Evolutionary conservation across 2,329 filamentous ascomycete genomes (phyloP).

Genomic region (Calonectria montana): DNA sequence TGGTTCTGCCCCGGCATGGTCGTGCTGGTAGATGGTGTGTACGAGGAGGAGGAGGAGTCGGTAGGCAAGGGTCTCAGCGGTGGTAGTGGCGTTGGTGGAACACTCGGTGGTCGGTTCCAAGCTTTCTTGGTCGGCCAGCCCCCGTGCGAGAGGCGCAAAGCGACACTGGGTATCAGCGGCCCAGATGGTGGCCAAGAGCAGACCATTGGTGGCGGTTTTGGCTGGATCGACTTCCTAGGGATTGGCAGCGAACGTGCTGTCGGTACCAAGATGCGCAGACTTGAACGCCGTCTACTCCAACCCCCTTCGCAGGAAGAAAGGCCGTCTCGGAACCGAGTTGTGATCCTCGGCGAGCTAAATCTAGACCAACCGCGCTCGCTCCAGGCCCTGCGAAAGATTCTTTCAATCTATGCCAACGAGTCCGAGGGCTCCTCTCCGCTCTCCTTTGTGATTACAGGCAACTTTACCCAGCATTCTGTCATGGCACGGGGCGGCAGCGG

Average conservation of each 20-base stretch:
- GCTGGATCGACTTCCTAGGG: constrained; percentile 97
- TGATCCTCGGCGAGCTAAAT: constrained; percentile 88
- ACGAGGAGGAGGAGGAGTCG: constrained; percentile 88
- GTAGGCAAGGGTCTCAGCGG: constrained; percentile 77
- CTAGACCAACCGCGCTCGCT: constrained; percentile 87
- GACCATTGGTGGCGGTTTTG: constrained; percentile 83
- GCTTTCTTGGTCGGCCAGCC: constrained; percentile 93
- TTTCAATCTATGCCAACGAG: constrained; percentile 78
- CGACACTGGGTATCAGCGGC: constrained; percentile 78
- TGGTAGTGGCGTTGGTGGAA: constrained; percentile 85
- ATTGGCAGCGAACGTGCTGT: constrained; percentile 89
- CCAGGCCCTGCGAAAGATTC: constrained; percentile 82
- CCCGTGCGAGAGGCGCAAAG: constrained; percentile 85
- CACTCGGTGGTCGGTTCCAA: constrained; percentile 91
- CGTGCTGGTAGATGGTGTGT: constrained; percentile 93
- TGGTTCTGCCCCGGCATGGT: constrained; percentile 98
- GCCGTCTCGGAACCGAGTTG: constrained; percentile 63
- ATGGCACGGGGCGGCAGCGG: constrained; percentile 77
- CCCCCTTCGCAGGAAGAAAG: constrained; percentile 48
- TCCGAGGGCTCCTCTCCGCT: constrained; percentile 75
- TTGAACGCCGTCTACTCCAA: constrained; percentile 77
- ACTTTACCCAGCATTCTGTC: constrained; percentile 77
- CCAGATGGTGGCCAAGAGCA: constrained; percentile 68
- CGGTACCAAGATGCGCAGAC: constrained; percentile 82
- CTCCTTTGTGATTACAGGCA: constrained; percentile 85